These are phyloP conservation scores for Trichosporon ovoides DNA, from an alignment of 1,284 basidiomycete species.

Conservation along the genomic window DNA sequence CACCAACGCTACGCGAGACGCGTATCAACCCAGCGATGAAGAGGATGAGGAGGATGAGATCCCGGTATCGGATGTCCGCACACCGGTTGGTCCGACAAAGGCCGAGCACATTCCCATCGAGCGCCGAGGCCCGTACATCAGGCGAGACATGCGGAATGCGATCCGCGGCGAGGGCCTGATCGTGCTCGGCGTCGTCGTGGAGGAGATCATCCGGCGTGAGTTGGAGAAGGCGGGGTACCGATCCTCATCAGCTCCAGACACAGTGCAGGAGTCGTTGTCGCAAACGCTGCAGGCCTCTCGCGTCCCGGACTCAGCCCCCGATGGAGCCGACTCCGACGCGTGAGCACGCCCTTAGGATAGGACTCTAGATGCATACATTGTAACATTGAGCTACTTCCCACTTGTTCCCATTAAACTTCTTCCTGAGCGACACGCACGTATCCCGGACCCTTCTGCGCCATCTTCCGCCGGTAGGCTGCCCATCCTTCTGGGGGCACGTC, in stretches of 20 bases:
- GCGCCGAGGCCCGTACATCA: slow-evolving; percentile 1
- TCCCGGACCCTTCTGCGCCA: slow-evolving; percentile 16
- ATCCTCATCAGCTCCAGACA: too few relatives aligned
- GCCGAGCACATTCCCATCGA: too few relatives aligned
- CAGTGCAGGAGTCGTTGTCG: too few relatives aligned
- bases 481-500: slow-evolving; percentile 73
- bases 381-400: not conserved
- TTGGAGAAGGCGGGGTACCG: slow-evolving; percentile 21
- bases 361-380: slow-evolving; percentile 9
- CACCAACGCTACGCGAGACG: too few relatives aligned
- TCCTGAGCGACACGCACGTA: slow-evolving; percentile 35
- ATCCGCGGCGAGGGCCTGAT: slow-evolving; percentile 35
- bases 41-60: not conserved
- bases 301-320: not conserved
- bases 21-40: too few relatives aligned
- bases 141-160: slow-evolving; percentile 31
- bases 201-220: slow-evolving; percentile 25
- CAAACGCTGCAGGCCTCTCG: too few relatives aligned
- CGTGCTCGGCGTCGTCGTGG: slow-evolving; percentile 33
- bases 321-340: not conserved
- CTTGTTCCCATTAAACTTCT: slow-evolving; percentile 23
- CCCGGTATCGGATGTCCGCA: too few relatives aligned
- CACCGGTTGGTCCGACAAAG: too few relatives aligned
- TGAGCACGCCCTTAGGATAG: not conserved
- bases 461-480: slow-evolving; percentile 37